Percentiles rank a stretch among this genome's conserved stretches.
Evolutionary conservation across 805 yeast genomes (phyloP).

Genomic region (Candida koratica): DNA sequence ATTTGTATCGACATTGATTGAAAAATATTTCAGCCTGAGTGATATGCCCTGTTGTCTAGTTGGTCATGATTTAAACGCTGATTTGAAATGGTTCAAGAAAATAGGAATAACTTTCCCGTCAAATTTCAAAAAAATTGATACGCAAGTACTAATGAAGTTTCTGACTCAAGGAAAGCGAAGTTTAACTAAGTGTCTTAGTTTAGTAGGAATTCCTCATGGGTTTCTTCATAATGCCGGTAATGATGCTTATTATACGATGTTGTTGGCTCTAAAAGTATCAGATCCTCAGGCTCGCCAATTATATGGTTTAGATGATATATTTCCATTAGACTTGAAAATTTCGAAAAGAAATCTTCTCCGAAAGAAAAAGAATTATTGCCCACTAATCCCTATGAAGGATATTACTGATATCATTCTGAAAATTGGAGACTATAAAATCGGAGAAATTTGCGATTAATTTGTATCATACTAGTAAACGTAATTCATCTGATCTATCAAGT

Average conservation of each 20-base stretch:
- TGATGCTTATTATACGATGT: constrained; percentile 60
- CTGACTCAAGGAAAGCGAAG: constrained; percentile 11
- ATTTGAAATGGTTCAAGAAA: constrained; percentile 45
- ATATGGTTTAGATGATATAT: constrained; percentile 7
- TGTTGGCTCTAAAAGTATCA: constrained; percentile 45
- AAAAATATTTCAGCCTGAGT: constrained; percentile 35
- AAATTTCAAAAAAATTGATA: constrained; percentile 36
- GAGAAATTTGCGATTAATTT: not conserved
- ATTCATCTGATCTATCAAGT: constrained; percentile 30
- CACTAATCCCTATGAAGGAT: not conserved
- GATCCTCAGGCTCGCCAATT: constrained; percentile 25
- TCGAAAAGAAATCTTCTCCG: too few species aligned
- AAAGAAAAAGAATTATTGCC: constrained; percentile 7
- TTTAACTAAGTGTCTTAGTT: constrained; percentile 43
- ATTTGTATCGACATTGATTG: constrained; percentile 41
- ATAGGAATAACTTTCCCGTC: constrained; percentile 47
- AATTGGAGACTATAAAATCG: constrained; percentile 2
- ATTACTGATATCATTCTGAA: not conserved
- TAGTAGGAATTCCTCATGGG: constrained; percentile 51
- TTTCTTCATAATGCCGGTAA: constrained; percentile 68
- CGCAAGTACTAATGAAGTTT: constrained; percentile 26
- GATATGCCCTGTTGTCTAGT: constrained; percentile 31
- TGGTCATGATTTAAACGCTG: constrained; percentile 63
- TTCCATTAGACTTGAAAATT: constrained; percentile 5
- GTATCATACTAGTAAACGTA: constrained; percentile 18